Evolutionary conservation across 345 rosid species (phyloP), one percentile per base, ranked within the genome.

Genomic region (Linum tenue): DNA sequence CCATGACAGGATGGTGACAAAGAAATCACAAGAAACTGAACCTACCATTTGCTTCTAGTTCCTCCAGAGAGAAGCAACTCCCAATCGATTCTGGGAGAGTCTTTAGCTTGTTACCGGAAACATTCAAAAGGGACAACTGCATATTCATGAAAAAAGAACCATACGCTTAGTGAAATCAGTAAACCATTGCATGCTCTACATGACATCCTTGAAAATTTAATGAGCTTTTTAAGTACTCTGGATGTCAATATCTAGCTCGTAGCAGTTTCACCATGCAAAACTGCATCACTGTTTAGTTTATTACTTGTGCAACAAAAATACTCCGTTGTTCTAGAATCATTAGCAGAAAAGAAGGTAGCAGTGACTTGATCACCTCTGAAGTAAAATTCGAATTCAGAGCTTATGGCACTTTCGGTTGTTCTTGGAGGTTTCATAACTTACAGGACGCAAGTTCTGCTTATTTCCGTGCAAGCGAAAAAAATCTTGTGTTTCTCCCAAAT

Each of bases 1-100:
- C 51, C 7, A 44, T 2, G 53, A 14, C 3, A 8, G 51, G 51
- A 14, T 5, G 51, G 51, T 9, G 51, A 14, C 0, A 2, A 7
- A 14, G 11, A 1, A 44, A 7, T 44, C 7, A 44, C 51, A 44
- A 44, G 51, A 44, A 44, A 8, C 14, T 39, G 39, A 64, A 68
- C 73, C 67, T 86, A 89, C 98, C 97, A 76, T 86, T 83, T 59
- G 97, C 97, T 72, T 84, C 90, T 62, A 92, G 53, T 79, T 90
- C 98, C 85, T 92, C 98, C 78, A 92, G 79, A 64, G 98, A 82
- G 76, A 81, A 85, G 80, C 97, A 92, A 75, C 91, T 90, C 70
- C 98, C 98, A 67, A 92, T 80, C 69, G 98, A 90, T 74, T 90
- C 96, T n/a, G 98, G 97, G 72, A 92, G 88, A 67, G 85, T 79